Conservation (phyloP, 2,329 filamentous ascomycete genomes). For the Nemania sp. region DNA sequence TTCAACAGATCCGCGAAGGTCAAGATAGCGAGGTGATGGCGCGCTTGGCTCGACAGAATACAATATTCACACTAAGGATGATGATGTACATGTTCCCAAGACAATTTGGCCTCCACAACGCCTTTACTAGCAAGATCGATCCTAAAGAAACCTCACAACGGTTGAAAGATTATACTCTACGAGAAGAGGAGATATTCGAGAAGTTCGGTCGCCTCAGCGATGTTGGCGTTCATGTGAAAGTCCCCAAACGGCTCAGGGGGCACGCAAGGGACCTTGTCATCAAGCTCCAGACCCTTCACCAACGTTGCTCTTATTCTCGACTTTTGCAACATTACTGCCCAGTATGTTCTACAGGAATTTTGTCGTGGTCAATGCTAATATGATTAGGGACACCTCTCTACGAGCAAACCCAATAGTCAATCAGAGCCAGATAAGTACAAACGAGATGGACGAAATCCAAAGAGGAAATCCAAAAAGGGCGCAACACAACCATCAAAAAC, state of each 20-base stretch:
- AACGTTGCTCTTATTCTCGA: constrained; percentile 76
- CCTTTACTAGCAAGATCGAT: constrained; percentile 76
- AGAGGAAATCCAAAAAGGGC: constrained; percentile 24
- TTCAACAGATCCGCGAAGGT: constrained; percentile 31
- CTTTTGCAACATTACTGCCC: constrained; percentile 84
- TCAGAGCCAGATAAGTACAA: constrained; percentile 10
- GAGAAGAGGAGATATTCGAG: constrained; percentile 75
- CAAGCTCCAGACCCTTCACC: constrained; percentile 71
- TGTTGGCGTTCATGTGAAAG: constrained; percentile 35
- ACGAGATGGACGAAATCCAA: constrained; percentile 22
- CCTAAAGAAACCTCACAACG: constrained; percentile 67
- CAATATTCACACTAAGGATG: constrained; percentile 65
- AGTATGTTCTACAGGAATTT: constrained; percentile 26
- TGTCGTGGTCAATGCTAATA: constrained; percentile 22
- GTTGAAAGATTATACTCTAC: constrained; percentile 82
- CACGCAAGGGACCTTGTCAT: constrained; percentile 60
- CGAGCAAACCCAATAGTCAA: constrained; percentile 14
- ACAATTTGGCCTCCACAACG: constrained; percentile 89
- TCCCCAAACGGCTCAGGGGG: constrained; percentile 73
- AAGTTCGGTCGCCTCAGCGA: constrained; percentile 41
- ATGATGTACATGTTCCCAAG: constrained; percentile 94
- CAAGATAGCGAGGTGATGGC: constrained; percentile 6
- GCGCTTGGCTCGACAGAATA: constrained; percentile 39
- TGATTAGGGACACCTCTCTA: constrained; percentile 24
- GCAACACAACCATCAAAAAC: constrained; percentile 28